Percentiles rank a stretch among this genome's conserved stretches.
These are phyloP conservation scores for Leishmania major DNA, from an alignment of 208 protist genomes.

Conservation along the genomic window DNA sequence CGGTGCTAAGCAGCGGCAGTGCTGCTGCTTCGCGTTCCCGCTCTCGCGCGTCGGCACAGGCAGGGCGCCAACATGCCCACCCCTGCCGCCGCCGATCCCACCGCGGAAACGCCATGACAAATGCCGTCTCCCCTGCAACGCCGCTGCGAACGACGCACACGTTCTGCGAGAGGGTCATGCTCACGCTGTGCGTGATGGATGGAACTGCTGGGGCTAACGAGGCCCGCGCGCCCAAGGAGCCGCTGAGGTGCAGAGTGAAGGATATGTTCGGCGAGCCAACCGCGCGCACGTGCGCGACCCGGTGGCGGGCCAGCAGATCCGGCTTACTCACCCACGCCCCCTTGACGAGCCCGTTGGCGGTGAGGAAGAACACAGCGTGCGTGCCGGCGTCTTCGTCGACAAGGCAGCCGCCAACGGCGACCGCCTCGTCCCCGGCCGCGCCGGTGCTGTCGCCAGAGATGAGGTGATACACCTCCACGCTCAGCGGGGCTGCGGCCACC, in stretches of 20 bases:
- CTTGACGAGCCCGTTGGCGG: constrained; percentile 45
- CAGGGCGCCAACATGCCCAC: constrained; percentile 58
- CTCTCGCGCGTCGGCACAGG: not conserved
- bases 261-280: constrained; percentile 7
- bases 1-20: constrained; percentile 43
- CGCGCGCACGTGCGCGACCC: constrained; percentile 13
- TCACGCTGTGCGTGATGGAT: constrained; percentile 40
- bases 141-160: constrained; percentile 63
- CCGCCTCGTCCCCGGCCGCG: constrained; percentile 27
- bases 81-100: constrained; percentile 47
- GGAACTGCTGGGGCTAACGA: constrained; percentile 35
- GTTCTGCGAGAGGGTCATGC: constrained; percentile 48
- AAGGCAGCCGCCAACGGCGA: constrained; percentile 49
- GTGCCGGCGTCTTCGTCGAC: constrained; percentile 79
- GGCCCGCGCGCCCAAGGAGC: constrained; percentile 10
- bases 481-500: constrained; percentile 6
- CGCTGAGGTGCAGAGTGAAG: constrained; percentile 39
- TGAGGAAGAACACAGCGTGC: constrained; percentile 60
- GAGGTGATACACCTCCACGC: constrained; percentile 25
- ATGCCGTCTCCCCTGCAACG: constrained; percentile 32
- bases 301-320: constrained; percentile 69
- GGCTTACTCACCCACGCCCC: constrained; percentile 65
- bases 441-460: constrained; percentile 3
- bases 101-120: constrained; percentile 63
- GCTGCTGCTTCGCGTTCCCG: constrained; percentile 23